Conservation (phyloP, 139 green algal species). For the Chlorella vulgaris region DNA sequence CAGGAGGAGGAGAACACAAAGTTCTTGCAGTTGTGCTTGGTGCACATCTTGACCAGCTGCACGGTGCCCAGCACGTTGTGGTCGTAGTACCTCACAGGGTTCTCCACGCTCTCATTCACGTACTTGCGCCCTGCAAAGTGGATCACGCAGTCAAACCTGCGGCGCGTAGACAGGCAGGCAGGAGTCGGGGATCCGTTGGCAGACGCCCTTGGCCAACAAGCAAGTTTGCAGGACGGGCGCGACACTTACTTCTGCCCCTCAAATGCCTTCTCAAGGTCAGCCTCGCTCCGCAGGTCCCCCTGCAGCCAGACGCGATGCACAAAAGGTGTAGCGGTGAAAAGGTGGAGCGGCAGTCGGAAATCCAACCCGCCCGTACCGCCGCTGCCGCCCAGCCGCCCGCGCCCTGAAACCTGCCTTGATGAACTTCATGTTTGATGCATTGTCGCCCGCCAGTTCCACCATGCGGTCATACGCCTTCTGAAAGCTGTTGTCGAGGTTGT, state of each 20-base stretch:
- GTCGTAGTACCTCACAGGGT: constrained; percentile 92
- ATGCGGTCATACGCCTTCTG: constrained; percentile 80
- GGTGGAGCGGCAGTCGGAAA: too few relatives aligned
- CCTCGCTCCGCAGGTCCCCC: constrained; percentile 53
- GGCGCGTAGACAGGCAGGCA: not conserved
- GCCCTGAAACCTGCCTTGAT: constrained; percentile 65
- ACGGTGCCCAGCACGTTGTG: constrained; percentile 96
- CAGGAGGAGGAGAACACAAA: constrained; percentile 56
- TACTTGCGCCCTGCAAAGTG: constrained; percentile 60
- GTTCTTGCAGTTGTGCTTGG: constrained; percentile 42
- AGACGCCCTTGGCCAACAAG: not conserved
- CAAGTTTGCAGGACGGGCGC: too few relatives aligned
- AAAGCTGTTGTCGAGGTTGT: constrained; percentile 95
- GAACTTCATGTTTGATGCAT: constrained; percentile 81
- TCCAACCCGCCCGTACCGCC: too few relatives aligned
- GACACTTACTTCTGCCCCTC: constrained; percentile 46
- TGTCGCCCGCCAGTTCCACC: constrained; percentile 84
- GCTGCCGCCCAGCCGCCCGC: too few relatives aligned
- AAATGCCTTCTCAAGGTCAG: constrained; percentile 55
- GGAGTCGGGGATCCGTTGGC: not conserved
- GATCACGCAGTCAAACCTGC: constrained; percentile 45
- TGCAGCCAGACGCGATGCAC: too few relatives aligned
- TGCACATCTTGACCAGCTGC: constrained; percentile 86
- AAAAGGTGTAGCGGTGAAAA: too few relatives aligned
- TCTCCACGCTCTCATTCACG: constrained; percentile 49